A percentile compares a stretch with the other conserved stretches of the same genome.
Conservation (phyloP, 805 yeast genomes). For the Starmerella bombicola region DNA sequence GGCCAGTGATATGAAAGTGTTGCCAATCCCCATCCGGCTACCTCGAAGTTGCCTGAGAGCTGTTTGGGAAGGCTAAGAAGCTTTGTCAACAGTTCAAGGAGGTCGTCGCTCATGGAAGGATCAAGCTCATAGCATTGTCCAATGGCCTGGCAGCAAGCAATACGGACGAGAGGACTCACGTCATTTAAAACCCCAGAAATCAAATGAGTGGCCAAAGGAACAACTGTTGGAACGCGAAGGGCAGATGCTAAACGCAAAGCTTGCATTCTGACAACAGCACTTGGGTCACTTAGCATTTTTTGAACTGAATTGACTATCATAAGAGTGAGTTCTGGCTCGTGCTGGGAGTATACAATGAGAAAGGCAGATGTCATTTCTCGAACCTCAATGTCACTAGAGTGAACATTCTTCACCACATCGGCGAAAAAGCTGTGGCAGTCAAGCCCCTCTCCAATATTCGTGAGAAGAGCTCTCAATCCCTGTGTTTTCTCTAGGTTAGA, state of each 20-base stretch:
- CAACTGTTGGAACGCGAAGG: constrained; percentile 67
- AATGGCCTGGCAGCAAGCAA: constrained; percentile 66
- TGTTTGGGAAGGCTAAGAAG: constrained; percentile 47
- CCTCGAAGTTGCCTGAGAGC: constrained; percentile 37
- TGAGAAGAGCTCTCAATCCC: constrained; percentile 45
- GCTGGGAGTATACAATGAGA: constrained; percentile 61
- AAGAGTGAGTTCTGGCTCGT: constrained; percentile 79
- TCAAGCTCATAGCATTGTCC: constrained; percentile 42
- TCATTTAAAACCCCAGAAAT: constrained; percentile 58
- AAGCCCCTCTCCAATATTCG: constrained; percentile 24
- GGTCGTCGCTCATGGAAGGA: constrained; percentile 36
- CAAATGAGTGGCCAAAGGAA: constrained; percentile 65
- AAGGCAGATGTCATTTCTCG: constrained; percentile 68
- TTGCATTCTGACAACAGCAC: constrained; percentile 54
- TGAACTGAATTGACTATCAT: constrained; percentile 86
- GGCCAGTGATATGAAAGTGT: constrained; percentile 44
- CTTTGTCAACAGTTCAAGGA: constrained; percentile 38
- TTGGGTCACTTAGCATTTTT: constrained; percentile 53
- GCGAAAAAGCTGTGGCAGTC: constrained; percentile 42
- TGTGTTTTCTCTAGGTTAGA: constrained; percentile 49
- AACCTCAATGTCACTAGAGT: constrained; percentile 50
- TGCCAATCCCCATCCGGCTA: constrained; percentile 56
- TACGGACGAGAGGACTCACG: constrained; percentile 62
- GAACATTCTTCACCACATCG: constrained; percentile 77
- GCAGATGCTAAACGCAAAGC: constrained; percentile 72